Evolutionary conservation across 179 eudicot genomes (phyloP), one percentile per base, ranked within the genome.

Genomic region (Sideroxylon spinosum): DNA sequence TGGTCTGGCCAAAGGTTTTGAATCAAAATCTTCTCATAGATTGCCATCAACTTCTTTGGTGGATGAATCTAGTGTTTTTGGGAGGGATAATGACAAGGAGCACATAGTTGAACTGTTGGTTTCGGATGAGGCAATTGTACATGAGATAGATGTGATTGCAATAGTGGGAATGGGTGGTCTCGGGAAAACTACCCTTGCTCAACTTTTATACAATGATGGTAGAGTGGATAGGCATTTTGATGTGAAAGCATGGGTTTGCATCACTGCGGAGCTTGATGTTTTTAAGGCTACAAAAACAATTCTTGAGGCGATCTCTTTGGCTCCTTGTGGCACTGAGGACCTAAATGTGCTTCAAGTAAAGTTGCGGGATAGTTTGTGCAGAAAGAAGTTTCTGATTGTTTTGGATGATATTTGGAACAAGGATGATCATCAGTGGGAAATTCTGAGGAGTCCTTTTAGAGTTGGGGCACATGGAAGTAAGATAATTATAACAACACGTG

Each of bases 61-160:
- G 26, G 46, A 48, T 80, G 84, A 81, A 76, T 22, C 74, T 22
- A 16, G 23, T 29, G 79, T 78, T 4, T 81, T 20, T 56, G 85
- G 87, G 7, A 79, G 85, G 37, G 81, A 79, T 32, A 25, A 79
- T 1, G 87, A 85, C 7, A 78, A 37, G 72, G 83, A 79, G 13
- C 49, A 29, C 0, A 49, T 70, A 49, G 20, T 70, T 70, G 23
- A 49, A 4, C 5, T 22, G 7, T 44, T 70, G 59, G 1, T 49
- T 13, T n/a, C 57, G 3, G 48, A 52, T 26, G 70, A 76, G 3
- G 25, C 26, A 16, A 16, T 5, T 13, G 61, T 14, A 14, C 13
- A 73, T 23, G 10, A 25, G 10, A 11, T 76, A 6, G 37, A 22
- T 32, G 77, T 79, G 6, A 25, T 79, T 17, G 3, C 81, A 6